Base-by-base conservation (phyloP, 2,329 filamentous ascomycete species). In the Xylaria sp. region DNA sequence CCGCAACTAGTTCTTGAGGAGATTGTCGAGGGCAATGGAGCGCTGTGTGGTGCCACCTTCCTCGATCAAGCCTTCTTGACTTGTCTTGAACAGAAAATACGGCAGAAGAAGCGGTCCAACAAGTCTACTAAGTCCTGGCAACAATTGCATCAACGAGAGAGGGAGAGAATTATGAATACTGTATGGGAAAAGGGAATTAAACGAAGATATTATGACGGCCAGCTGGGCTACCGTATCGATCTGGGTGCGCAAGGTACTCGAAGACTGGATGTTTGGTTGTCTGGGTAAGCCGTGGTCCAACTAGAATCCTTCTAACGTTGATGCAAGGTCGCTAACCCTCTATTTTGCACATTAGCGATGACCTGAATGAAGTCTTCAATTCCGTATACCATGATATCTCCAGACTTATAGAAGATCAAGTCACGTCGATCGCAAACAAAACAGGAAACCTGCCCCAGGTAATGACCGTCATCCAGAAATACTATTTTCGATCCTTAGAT, bases 11-110 rank as follows among this genome's bases (percentile, higher is more conserved):
- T 62, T 0, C 72, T 84, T 0, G 69, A 75, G 2, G 83, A 85
- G 13, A 75, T 77, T 0, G 81, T 83, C 0, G 71, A 75, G 15
- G 83, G 83, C 0, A 75, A 81, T 8, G 82, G 82, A 76, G 69
- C 2, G 0, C 72, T 85, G 0, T 83, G 81, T 2, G 82, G 83
- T 0, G 81, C 75, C 0, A 73, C 83, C 0, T 83, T 84, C 13
- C 75, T 85, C 0, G 82, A 84, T 37, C 76, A 84, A 2, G 65
- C 50, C 0, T 84, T 84, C n/a, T 0, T 76, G 0, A 0, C 64
- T 0, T 59, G 81, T 0, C 66, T 84, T 3, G 71, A 76, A 34
- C 2, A 2, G 0, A 80, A 78, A 8, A 18, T 82, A 0, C 5
- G 10, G 15, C 52, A 48, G 9, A 34, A 44, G 34, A 65, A 65